phyloP scores from a whole-genome alignment of 2,329 filamentous ascomycete species.

The Periglandula ipomoeae region DNA sequence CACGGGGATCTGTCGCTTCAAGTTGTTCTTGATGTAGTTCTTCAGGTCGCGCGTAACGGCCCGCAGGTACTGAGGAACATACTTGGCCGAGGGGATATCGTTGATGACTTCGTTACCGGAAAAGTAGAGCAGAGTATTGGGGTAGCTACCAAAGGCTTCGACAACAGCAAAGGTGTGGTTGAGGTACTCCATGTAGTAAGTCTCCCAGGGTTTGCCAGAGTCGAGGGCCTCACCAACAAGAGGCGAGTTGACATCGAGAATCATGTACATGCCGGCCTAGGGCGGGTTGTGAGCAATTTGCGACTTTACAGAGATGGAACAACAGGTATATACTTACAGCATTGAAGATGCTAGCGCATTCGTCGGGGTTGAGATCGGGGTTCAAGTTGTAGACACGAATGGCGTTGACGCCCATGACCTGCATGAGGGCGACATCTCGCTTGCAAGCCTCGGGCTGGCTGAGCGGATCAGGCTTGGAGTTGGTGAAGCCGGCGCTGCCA shows the following conservation, averaged over 20 bases:
- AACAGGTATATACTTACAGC: conserved; percentile 26
- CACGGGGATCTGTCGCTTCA: conserved; percentile 60
- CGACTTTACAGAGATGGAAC: background rate
- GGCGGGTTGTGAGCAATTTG: background rate
- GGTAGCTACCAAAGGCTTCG: conserved; percentile 58
- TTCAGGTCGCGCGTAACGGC: conserved; percentile 73
- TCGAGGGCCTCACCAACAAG: conserved; percentile 48
- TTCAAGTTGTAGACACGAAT: conserved; percentile 63
- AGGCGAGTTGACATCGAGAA: conserved; percentile 60
- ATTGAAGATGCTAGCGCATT: conserved; percentile 60
- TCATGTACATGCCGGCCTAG: conserved; percentile 57
- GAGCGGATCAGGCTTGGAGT: conserved; percentile 46
- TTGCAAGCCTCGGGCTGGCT: conserved; percentile 49
- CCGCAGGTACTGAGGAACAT: conserved; percentile 60
- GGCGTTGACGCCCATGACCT: conserved; percentile 55
- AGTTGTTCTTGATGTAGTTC: conserved; percentile 67
- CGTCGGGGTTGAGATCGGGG: conserved; percentile 56
- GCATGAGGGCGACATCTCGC: conserved; percentile 57
- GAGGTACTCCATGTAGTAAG: conserved; percentile 50
- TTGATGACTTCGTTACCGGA: conserved; percentile 74
- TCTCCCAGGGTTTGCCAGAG: conserved; percentile 45
- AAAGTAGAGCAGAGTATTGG: conserved; percentile 65
- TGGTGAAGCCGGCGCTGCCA: conserved; percentile 52
- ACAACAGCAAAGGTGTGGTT: conserved; percentile 60
- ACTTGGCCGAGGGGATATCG: conserved; percentile 47